Base-by-base conservation (phyloP, 2,329 filamentous ascomycete species). In the Ascomycota sp. region DNA sequence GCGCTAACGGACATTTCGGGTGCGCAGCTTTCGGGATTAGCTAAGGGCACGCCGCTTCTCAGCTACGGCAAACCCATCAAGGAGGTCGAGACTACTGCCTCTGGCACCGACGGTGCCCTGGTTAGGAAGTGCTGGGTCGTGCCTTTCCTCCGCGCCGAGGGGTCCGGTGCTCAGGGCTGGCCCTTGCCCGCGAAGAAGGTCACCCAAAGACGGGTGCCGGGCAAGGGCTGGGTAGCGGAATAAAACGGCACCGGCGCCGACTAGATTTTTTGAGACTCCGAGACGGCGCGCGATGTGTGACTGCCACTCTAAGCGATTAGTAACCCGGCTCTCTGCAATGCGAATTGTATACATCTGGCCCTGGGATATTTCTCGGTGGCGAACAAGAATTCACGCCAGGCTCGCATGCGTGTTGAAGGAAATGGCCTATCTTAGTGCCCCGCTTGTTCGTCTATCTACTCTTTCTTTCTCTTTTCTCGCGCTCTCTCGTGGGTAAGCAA, bases 11-110 rank as follows among this genome's bases (percentile, higher is more conserved):
- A 84, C 25, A 61, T 92, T 6, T 78, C 72, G 11, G 76, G 72
- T 1, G 65, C 68, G 2, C 79, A 91, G 50, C 64, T 98, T 6
- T 70, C 78, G 4, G 72, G 70, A 1, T 61, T 95, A 35, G 80
- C 83, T 6, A 76, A 82, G 49, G 80, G 79, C 0, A 95, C 89
- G 9, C 80, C 83, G 33, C 58, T 98, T 35, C 53, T 95, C 16
- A 69, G 69, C 28, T 83, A 86, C 43, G 80, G 82, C 4, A 95
- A 95, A 58, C 86, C 89, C 1, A 74, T 93, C 48, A 89, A 89
- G 44, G 84, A 89, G 59, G 68, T 79, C 10, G 58, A 66, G 41
- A 47, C 57, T 33, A 52, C 55, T 29, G 55, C 50, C 32, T 46
- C 49, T 24, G 46, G 46, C 1, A 8, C 12, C 2, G 50, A 55